Base-by-base conservation (phyloP, 2,329 filamentous ascomycete species). In the Cytospora schulzeri region DNA sequence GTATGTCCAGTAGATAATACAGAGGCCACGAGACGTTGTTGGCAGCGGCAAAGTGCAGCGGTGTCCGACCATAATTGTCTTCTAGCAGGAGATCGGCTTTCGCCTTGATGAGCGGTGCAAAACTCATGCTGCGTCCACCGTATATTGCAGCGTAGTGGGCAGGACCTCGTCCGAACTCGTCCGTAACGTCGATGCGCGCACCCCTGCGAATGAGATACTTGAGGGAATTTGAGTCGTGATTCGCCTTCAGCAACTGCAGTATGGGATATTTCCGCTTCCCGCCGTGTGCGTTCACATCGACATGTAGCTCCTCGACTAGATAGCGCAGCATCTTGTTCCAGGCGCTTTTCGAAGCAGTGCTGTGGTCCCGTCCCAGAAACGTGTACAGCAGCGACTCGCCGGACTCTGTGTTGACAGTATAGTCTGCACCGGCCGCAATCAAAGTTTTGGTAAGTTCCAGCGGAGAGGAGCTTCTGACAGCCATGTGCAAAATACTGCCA, bases 401-500 rank as follows among this genome's bases (percentile, higher is more conserved):
- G 28, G 12, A 33, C 5, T 0, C n/a, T 1, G 41, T 2, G 9
- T 59, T 5, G 19, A 59, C 45, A 14, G 35, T 9, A 14, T 0
- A 33, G 0, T 59, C 45, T 1, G 57, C 57, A 7, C 57, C 57
- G 0, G 57, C 35, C 26, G 28, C 28, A 15, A 51, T 22, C 8
- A 59, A 41, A 12, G 22, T 38, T 19, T 7, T 59, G 14, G 50
- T 45, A 12, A 59, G 3, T 0, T 51, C n/a, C 41, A 50, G 9
- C 9, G 29, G 1, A 0, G 41, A 48, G 12, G 5, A 33, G 0
- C 0, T 5, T 6, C 1, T 2, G 41, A 22, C 41, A 26, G 56
- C 56, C 19, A 33, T 2, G 14, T 51, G 57, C 14, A 59, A 51
- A 3, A 59, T 59, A 14, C 57, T 59, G 2, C 57, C 57, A 24